phyloP scores from a whole-genome alignment of 2,329 filamentous ascomycete species.

The Teratosphaeria nubilosa region DNA sequence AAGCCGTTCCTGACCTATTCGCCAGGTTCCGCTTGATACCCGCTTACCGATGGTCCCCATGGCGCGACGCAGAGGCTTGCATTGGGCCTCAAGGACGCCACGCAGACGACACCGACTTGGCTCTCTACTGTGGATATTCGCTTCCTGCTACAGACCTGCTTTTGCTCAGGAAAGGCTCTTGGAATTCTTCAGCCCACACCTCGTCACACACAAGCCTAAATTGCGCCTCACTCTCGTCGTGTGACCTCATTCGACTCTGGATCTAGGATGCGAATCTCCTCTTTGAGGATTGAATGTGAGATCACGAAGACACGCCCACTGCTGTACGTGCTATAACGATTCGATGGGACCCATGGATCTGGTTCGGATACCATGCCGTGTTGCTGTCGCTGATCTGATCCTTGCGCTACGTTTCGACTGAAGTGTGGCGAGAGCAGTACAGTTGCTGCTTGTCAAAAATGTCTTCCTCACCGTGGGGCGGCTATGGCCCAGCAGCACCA shows the following conservation, averaged over 20 bases:
- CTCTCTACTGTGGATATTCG: neutral
- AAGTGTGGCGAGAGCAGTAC: slow-evolving; percentile 4
- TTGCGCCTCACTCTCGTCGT: neutral
- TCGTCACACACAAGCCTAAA: neutral
- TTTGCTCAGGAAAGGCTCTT: neutral
- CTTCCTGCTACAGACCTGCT: neutral
- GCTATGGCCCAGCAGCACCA: slow-evolving; percentile 16
- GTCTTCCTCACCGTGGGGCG: slow-evolving; percentile 20
- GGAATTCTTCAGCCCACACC: neutral
- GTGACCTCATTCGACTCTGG: neutral
- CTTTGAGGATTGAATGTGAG: slow-evolving; percentile 6
- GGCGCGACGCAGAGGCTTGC: neutral
- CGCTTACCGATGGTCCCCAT: neutral
- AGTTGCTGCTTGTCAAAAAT: slow-evolving; percentile 8
- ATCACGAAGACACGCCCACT: neutral
- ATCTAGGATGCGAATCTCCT: slow-evolving; percentile 8
- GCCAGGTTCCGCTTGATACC: neutral
- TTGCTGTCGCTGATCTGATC: slow-evolving; percentile 21
- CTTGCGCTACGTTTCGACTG: slow-evolving; percentile 11
- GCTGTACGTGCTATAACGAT: slow-evolving; percentile 9
- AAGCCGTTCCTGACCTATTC: neutral
- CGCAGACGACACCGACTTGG: neutral
- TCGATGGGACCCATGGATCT: slow-evolving; percentile 13
- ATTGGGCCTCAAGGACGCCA: neutral
- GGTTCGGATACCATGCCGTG: slow-evolving; percentile 21